phyloP scores from a whole-genome alignment of 768 basidiomycete genomes.

The Ramaria sp. region DNA sequence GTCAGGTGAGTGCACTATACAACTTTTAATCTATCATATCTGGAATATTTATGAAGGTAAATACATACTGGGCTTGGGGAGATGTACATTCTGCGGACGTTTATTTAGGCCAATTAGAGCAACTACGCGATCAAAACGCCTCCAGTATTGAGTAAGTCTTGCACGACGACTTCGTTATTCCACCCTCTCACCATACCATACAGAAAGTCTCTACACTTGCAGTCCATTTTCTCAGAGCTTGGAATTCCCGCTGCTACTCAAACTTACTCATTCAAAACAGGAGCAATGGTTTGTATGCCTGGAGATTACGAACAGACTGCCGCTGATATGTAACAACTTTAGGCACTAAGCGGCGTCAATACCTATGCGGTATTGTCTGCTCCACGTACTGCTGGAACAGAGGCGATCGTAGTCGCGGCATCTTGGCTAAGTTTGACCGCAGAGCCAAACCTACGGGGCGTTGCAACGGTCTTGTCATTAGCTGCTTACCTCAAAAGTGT shows the following conservation, averaged over 20 bases:
- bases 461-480: conserved; percentile 77
- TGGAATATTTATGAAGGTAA: conserved; percentile 44
- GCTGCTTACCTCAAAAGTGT: conserved; percentile 75
- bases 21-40: background rate
- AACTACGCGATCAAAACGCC: conserved; percentile 47
- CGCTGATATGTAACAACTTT: conserved; percentile 6
- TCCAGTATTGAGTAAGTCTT: conserved; percentile 61
- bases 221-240: conserved; percentile 55
- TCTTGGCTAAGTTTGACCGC: conserved; percentile 71
- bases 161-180: background rate
- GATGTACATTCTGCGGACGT: conserved; percentile 80
- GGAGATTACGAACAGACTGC: background rate
- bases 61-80: conserved; percentile 84
- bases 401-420: conserved; percentile 86
- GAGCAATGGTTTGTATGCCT: conserved; percentile 31
- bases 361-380: conserved; percentile 74
- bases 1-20: conserved; percentile 45
- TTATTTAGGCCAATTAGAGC: conserved; percentile 65
- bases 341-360: conserved; percentile 61
- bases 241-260: conserved; percentile 67
- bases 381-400: conserved; percentile 85
- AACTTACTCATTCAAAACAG: conserved; percentile 46
- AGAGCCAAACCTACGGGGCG: conserved; percentile 73
- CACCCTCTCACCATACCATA: background rate
- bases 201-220: conserved; percentile 58